Conservation (phyloP, 441 rosid species). For the Populus tomentosa region DNA sequence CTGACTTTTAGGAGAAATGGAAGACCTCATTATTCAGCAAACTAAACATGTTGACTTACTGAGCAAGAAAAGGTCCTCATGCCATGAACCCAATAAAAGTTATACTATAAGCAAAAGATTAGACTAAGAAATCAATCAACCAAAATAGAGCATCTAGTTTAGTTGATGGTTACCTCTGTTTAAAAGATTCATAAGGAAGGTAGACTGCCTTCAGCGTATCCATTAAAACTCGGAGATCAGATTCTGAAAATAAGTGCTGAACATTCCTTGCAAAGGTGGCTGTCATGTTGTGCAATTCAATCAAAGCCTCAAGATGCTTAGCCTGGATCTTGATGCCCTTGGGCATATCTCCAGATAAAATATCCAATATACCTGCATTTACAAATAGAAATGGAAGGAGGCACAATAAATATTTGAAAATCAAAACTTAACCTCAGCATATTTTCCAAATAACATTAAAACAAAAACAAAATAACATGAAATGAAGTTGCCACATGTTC, state of each 20-base stretch:
- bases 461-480: background rate
- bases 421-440: background rate
- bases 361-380: conserved; percentile 71
- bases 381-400: conserved; percentile 9
- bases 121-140: background rate
- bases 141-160: conserved; percentile 2
- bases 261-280: conserved; percentile 87
- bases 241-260: conserved; percentile 89
- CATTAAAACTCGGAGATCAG: conserved; percentile 70
- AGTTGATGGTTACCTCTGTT: conserved; percentile 62
- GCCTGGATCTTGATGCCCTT: conserved; percentile 88
- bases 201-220: conserved; percentile 91
- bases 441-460: background rate
- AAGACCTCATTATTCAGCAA: background rate
- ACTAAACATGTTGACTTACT: background rate
- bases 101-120: background rate
- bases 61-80: background rate
- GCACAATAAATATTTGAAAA: conserved; percentile 4
- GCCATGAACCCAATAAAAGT: background rate
- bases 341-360: conserved; percentile 87
- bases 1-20: background rate
- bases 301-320: conserved; percentile 88
- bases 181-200: conserved; percentile 81
- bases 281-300: conserved; percentile 87
- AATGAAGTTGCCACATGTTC: background rate